Evolutionary conservation across 129 eudicot genomes (phyloP).

Genomic region (Chrysanthemum makinoi): DNA sequence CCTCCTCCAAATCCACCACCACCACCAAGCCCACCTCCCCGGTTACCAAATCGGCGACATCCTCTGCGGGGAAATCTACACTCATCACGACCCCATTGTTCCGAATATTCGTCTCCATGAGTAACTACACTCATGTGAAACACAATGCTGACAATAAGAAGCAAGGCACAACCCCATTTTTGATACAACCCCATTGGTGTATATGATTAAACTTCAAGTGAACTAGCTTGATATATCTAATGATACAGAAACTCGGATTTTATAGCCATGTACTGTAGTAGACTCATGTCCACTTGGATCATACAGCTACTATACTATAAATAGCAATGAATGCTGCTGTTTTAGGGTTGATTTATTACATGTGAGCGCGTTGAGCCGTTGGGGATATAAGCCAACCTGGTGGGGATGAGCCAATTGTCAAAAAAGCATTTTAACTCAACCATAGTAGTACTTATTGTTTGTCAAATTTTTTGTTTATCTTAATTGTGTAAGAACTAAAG

Average conservation of each 20-base stretch:
- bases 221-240: neutral
- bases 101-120: too few relatives aligned
- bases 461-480: too few relatives aligned
- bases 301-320: neutral
- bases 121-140: too few relatives aligned
- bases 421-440: neutral
- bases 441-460: neutral
- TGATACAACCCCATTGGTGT: too few relatives aligned
- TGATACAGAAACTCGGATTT: neutral
- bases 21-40: neutral
- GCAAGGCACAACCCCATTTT: too few relatives aligned
- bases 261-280: slow-evolving; percentile 19
- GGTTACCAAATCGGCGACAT: slow-evolving; percentile 13
- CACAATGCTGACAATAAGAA: too few relatives aligned
- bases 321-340: slow-evolving; percentile 11
- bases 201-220: too few relatives aligned
- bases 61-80: slow-evolving; percentile 29
- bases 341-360: slow-evolving; percentile 6
- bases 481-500: too few relatives aligned
- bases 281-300: slow-evolving; percentile 24
- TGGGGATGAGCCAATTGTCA: slow-evolving; percentile 8
- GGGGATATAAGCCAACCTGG: slow-evolving; percentile 11
- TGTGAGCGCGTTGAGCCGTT: slow-evolving; percentile 1
- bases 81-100: neutral
- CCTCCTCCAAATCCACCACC: neutral